phyloP scores from a whole-genome alignment of 176 grass and related monocot genomes.

The Bromus sterilis region DNA sequence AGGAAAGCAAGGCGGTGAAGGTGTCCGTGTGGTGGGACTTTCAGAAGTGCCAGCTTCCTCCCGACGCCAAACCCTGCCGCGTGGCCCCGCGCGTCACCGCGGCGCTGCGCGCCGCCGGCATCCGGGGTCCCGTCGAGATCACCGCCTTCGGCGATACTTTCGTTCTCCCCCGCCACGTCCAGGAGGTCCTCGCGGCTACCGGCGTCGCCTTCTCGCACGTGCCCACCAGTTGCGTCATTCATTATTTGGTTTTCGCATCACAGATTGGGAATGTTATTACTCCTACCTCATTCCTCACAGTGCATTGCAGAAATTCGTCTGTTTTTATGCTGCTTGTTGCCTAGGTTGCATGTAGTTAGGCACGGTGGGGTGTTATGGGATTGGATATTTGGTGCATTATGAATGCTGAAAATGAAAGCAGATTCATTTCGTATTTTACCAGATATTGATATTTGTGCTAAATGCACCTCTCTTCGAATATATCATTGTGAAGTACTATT shows the following conservation, averaged over 20 bases:
- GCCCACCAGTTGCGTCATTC: constrained; percentile 50
- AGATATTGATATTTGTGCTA: background rate
- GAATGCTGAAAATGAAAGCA: background rate
- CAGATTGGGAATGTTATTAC: background rate
- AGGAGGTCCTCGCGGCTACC: constrained; percentile 64
- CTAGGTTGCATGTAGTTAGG: background rate
- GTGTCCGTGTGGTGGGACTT: constrained; percentile 98
- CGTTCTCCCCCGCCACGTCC: constrained; percentile 35
- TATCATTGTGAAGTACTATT: background rate
- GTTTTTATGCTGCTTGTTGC: background rate
- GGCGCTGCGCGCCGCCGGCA: constrained; percentile 65
- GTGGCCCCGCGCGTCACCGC: constrained; percentile 53
- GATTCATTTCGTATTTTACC: background rate
- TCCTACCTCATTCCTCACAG: background rate
- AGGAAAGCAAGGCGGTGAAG: constrained; percentile 47
- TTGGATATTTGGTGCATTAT: background rate
- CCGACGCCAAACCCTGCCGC: constrained; percentile 41
- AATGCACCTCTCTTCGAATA: background rate
- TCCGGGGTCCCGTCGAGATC: constrained; percentile 70
- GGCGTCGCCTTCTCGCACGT: constrained; percentile 78
- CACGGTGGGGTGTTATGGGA: background rate
- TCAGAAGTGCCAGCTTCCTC: constrained; percentile 66
- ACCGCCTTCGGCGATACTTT: constrained; percentile 73
- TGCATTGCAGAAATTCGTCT: background rate
- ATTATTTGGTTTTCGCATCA: background rate